Percentiles rank a stretch among this genome's conserved stretches.
phyloP scores from a whole-genome alignment of 306 rosid genomes.

The Psophocarpus tetragonolobus region DNA sequence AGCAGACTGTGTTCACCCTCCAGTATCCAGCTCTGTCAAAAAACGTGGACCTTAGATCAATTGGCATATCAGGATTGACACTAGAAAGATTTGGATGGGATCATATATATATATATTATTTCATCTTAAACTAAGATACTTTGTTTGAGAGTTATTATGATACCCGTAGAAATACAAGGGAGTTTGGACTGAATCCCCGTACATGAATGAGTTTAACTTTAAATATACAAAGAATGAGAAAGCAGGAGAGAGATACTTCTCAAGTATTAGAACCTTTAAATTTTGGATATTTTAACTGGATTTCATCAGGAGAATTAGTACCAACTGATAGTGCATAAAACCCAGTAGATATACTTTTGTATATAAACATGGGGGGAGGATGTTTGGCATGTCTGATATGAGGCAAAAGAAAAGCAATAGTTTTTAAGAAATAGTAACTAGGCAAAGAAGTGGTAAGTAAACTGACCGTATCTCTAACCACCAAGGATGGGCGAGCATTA shows the following conservation, averaged over 20 bases:
- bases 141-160: not conserved
- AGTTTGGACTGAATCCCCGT: not conserved
- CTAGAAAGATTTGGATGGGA: not conserved
- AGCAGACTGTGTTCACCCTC: conserved; percentile 17
- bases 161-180: not conserved
- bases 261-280: not conserved
- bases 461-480: conserved; percentile 82
- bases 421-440: not conserved
- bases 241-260: not conserved
- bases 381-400: not conserved
- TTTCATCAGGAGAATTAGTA: no score
- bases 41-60: conserved; percentile 4
- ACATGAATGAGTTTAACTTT: not conserved
- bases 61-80: not conserved
- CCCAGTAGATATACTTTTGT: no score
- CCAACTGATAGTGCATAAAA: not conserved
- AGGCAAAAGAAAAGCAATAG: not conserved
- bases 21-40: conserved; percentile 29
- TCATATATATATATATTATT: not conserved
- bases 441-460: not conserved
- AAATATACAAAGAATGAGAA: not conserved
- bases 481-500: conserved; percentile 76
- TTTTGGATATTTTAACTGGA: no score
- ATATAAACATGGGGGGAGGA: not conserved
- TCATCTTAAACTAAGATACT: conserved; percentile 6